A percentile compares a stretch with the other conserved stretches of the same genome.
These are phyloP conservation scores for Austroboletus eburneus DNA, from an alignment of 768 basidiomycete genomes.

Conservation along the genomic window DNA sequence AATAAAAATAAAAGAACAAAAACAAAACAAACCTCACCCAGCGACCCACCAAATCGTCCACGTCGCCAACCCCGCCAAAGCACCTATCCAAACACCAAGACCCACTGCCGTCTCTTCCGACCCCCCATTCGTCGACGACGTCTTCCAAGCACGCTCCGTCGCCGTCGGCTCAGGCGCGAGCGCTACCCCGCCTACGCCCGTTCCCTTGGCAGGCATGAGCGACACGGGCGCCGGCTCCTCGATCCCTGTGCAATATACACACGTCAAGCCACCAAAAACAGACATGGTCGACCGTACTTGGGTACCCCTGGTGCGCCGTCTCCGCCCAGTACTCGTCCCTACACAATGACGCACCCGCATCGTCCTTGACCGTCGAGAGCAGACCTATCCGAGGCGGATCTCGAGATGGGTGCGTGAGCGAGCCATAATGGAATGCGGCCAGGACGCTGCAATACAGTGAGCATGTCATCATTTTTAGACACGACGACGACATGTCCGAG, in stretches of 20 bases:
- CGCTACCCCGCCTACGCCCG: conserved; percentile 28
- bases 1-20: no score
- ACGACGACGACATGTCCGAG: conserved; percentile 4
- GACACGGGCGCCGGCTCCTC: conserved; percentile 40
- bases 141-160: conserved; percentile 11
- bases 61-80: conserved; percentile 8
- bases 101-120: conserved; percentile 7
- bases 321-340: conserved; percentile 36
- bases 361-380: conserved; percentile 60
- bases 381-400: conserved; percentile 70
- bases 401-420: conserved; percentile 59
- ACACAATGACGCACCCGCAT: conserved; percentile 42
- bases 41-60: conserved; percentile 19
- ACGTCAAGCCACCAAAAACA: conserved; percentile 9
- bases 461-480: not conserved
- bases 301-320: conserved; percentile 21
- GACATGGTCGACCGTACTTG: conserved; percentile 15
- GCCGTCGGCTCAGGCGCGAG: conserved; percentile 19
- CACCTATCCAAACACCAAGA: conserved; percentile 17
- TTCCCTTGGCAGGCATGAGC: conserved; percentile 18
- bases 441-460: conserved; percentile 47
- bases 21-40: no score
- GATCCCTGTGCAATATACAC: no score
- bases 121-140: conserved; percentile 14
- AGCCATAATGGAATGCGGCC: conserved; percentile 68